A percentile compares a stretch with the other conserved stretches of the same genome.
Conservation (phyloP, 169 alveolate species). For the Cryptosporidium canis region DNA sequence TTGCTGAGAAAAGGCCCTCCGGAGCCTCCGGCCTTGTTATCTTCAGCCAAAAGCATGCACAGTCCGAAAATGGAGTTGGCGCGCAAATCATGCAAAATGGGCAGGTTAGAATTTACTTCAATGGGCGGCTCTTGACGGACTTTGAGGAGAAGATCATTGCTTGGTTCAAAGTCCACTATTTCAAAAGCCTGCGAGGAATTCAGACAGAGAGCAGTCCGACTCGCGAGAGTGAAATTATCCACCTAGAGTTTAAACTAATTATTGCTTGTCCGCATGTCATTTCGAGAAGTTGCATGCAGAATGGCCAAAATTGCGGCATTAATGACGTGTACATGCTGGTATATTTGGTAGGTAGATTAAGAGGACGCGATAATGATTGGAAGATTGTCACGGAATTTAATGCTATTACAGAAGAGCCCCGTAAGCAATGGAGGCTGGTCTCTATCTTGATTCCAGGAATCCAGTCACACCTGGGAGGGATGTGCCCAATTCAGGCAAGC, state of each 20-base stretch:
- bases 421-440: not conserved
- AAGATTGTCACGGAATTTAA: conserved; percentile 26
- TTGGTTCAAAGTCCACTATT: not conserved
- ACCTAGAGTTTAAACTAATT: conserved; percentile 19
- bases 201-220: not conserved
- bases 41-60: conserved; percentile 7
- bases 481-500: conserved; percentile 23
- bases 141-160: not conserved
- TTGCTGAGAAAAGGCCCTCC: conserved; percentile 10
- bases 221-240: not conserved
- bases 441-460: conserved; percentile 24
- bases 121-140: not conserved
- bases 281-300: not conserved
- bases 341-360: conserved; percentile 28
- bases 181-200: not conserved
- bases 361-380: conserved; percentile 4
- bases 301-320: not conserved
- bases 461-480: not conserved
- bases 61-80: not conserved
- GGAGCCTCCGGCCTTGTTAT: conserved; percentile 22
- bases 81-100: not conserved
- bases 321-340: conserved; percentile 9
- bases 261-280: conserved; percentile 31
- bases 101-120: not conserved
- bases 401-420: not conserved